Evolutionary conservation across 2,329 filamentous ascomycete species (phyloP).

Genomic region (Cladosporium sp.): DNA sequence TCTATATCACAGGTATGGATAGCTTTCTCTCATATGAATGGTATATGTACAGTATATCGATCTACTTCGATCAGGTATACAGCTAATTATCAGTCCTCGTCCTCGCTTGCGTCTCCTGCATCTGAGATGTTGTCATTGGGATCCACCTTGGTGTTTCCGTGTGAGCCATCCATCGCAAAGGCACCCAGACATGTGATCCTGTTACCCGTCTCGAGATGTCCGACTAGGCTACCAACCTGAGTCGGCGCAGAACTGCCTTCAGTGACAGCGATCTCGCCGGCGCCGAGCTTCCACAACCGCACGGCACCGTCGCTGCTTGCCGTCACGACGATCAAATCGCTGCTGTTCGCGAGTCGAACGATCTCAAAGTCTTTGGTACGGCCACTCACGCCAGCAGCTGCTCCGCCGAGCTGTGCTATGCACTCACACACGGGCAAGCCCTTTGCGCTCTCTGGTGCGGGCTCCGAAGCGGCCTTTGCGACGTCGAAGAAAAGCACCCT

Average conservation of each 20-base stretch:
- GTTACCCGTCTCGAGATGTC: slow-evolving; percentile 79
- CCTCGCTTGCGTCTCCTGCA: slow-evolving; percentile 10
- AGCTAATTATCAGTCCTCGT: slow-evolving; percentile 1
- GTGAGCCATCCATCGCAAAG: slow-evolving; percentile 67
- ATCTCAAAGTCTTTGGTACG: slow-evolving; percentile 89
- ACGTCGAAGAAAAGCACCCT: slow-evolving; percentile 82
- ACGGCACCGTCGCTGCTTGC: slow-evolving; percentile 83
- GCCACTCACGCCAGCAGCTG: slow-evolving; percentile 59
- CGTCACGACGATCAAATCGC: slow-evolving; percentile 60
- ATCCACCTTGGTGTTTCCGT: slow-evolving; percentile 25
- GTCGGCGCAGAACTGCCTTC: slow-evolving; percentile 32
- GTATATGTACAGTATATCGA: background rate
- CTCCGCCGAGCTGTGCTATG: slow-evolving; percentile 75
- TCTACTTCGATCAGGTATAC: background rate
- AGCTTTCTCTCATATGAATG: background rate
- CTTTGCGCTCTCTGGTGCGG: slow-evolving; percentile 50
- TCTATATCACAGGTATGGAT: background rate
- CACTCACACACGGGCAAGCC: slow-evolving; percentile 43
- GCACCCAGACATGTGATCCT: slow-evolving; percentile 85
- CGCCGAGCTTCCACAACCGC: slow-evolving; percentile 65
- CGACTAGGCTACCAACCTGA: slow-evolving; percentile 67
- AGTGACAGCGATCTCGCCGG: slow-evolving; percentile 9
- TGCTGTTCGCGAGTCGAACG: slow-evolving; percentile 45
- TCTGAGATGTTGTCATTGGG: slow-evolving; percentile 22
- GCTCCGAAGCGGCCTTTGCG: slow-evolving; percentile 41